Evolutionary conservation across 441 rosid genomes (phyloP), one percentile per base, ranked within the genome.

Genomic region (Metrosideros polymorpha): DNA sequence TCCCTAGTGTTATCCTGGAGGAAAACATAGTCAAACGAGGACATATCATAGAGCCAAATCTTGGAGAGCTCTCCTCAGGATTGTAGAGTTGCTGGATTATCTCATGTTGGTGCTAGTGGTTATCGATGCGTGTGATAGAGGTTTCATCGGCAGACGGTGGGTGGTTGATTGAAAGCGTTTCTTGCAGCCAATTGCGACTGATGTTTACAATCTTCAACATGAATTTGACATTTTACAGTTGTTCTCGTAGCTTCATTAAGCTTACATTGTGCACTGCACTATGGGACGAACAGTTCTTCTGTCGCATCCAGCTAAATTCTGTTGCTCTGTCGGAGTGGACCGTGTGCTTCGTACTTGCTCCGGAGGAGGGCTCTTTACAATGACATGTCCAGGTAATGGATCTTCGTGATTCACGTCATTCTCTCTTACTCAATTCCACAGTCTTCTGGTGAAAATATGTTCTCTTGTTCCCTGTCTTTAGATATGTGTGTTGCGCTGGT

Each of bases 401-500:
- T 66, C 47, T 39, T 24, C 84, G 79, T 17, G 13, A 49, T 85
- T 75, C 71, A 15, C 39, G 4, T 66, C 15, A 24, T 14, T 32
- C 83, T 57, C 52, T 84, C 43, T 57, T 82, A 12, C 56, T 49
- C 45, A 86, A 9, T n/a, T 55, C 29, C 55, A 53, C 77, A 18
- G 63, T 27, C 47, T 71, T 52, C 71, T 83, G 77, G 82, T 18
- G 47, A 87, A 52, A 57, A 52, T 51, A 42, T 86, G 42, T 55
- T 32, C 3, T 54, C 63, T 56, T 88, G n/a, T 86, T 85, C 55
- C 55, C 85, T 83, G 75, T 86, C 54, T 57, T 83, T 42, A 97
- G 99, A 94, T 96, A 98, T 53, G 93, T 92, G 17, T 98, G 99
- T 61, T 98, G 99, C 86, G 99, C 99, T 45, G 99, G 99, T 82